A percentile compares a stretch with the other conserved stretches of the same genome.
Conservation (phyloP, 116 monocot genomes). For the Iris pallida region DNA sequence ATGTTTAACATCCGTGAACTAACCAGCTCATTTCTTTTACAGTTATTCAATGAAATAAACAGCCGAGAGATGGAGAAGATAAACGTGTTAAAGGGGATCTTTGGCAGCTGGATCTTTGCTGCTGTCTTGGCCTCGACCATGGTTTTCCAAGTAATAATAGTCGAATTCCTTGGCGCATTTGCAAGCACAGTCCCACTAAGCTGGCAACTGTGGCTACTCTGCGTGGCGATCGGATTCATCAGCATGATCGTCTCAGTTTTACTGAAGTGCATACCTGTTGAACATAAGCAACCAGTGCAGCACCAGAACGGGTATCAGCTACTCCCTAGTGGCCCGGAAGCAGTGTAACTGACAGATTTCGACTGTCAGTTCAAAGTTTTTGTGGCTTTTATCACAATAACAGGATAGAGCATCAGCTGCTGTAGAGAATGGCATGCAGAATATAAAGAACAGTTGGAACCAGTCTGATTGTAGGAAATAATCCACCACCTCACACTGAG, state of each 20-base stretch:
- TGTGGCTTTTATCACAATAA: too few species aligned
- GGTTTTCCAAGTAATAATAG: constrained; percentile 76
- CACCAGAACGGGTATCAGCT: constrained; percentile 50
- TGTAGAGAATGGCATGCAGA: too few species aligned
- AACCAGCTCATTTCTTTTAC: neutral
- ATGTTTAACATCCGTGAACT: neutral
- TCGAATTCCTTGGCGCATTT: constrained; percentile 77
- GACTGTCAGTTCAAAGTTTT: too few species aligned
- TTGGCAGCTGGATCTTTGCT: constrained; percentile 75
- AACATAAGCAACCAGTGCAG: constrained; percentile 6
- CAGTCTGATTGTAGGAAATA: too few species aligned
- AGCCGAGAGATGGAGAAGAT: constrained; percentile 92
- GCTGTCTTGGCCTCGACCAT: constrained; percentile 48
- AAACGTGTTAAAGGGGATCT: constrained; percentile 77
- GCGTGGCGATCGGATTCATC: constrained; percentile 58
- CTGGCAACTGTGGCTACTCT: constrained; percentile 75
- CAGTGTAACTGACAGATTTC: constrained; percentile 18
- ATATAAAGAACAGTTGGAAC: too few species aligned
- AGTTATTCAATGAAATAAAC: constrained; percentile 98
- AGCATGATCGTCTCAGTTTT: constrained; percentile 64
- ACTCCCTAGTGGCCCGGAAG: constrained; percentile 60
- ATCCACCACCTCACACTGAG: too few species aligned
- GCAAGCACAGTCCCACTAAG: constrained; percentile 79
- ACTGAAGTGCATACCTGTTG: constrained; percentile 80
- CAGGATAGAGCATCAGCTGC: too few species aligned